A percentile compares a stretch with the other conserved stretches of the same genome.
Conservation (phyloP, 2,329 filamentous ascomycete genomes). For the Endocalyx cinctus region DNA sequence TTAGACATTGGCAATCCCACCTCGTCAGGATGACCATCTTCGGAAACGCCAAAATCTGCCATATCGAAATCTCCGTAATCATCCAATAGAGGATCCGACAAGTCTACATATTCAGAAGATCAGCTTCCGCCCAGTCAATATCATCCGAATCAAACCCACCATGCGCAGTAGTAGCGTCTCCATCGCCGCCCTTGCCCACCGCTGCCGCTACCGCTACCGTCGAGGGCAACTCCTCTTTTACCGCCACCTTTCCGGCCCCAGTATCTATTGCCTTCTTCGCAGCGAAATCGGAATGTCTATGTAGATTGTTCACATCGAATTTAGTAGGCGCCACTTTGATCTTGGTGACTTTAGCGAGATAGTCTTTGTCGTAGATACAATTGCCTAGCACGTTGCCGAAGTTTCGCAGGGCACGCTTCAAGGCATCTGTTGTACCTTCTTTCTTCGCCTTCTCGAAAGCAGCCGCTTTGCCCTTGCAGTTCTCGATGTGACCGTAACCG, state of each 20-base stretch:
- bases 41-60: conserved; percentile 66
- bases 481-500: conserved; percentile 94
- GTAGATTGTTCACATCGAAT: conserved; percentile 74
- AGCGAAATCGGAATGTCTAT: conserved; percentile 74
- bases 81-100: conserved; percentile 26
- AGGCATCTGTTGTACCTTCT: conserved; percentile 88
- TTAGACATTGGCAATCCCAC: conserved; percentile 50
- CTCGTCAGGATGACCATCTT: conserved; percentile 72
- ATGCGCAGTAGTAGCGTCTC: conserved; percentile 23
- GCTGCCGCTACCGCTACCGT: conserved; percentile 23
- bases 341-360: conserved; percentile 83
- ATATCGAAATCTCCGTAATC: conserved; percentile 64
- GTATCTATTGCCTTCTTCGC: conserved; percentile 50
- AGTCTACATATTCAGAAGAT: conserved; percentile 27
- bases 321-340: conserved; percentile 74
- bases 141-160: conserved; percentile 43
- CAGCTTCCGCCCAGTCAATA: conserved; percentile 29
- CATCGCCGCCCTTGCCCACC: conserved; percentile 21
- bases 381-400: conserved; percentile 98
- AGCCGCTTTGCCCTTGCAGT: conserved; percentile 88
- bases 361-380: conserved; percentile 96
- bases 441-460: conserved; percentile 99
- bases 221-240: conserved; percentile 22
- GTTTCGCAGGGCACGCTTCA: conserved; percentile 84
- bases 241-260: conserved; percentile 22